Evolutionary conservation across 2,329 filamentous ascomycete genomes (phyloP).

Genomic region (Penicillium sp.): DNA sequence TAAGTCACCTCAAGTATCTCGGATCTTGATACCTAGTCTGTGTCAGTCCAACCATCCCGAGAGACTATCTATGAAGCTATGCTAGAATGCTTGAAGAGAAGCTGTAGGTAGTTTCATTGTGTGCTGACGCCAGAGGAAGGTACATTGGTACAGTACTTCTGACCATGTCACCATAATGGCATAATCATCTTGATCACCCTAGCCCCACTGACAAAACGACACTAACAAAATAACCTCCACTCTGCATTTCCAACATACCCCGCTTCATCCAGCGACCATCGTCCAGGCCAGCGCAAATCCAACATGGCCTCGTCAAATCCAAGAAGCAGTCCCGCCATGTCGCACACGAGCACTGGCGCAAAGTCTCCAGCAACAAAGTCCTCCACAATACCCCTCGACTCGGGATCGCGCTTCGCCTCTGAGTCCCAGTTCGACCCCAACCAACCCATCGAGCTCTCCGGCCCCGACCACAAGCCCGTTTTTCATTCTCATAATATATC

Average conservation of each 20-base stretch:
- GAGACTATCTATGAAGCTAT: too few species aligned
- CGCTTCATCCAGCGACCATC: background rate
- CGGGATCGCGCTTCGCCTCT: background rate
- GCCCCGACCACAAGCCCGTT: background rate
- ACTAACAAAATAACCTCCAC: slow-evolving; percentile 1
- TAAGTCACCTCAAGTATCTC: too few species aligned
- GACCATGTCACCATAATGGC: background rate
- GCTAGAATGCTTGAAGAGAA: background rate
- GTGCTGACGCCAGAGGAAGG: background rate
- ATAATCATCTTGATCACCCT: background rate
- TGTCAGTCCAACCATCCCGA: too few species aligned
- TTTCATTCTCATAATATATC: too few species aligned
- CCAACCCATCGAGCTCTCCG: slow-evolving; percentile 5
- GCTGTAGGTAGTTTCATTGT: background rate
- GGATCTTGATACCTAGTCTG: too few species aligned
- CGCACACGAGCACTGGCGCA: background rate
- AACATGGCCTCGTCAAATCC: background rate
- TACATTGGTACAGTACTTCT: background rate
- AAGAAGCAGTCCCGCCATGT: slow-evolving; percentile 1
- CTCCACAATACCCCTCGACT: background rate
- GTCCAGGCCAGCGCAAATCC: background rate
- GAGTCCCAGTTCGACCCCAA: background rate
- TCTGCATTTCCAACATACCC: background rate
- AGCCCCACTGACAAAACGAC: background rate
- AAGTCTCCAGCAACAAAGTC: background rate